phyloP scores from a whole-genome alignment of 495 filamentous ascomycete species.

The Elasticomyces elasticus region DNA sequence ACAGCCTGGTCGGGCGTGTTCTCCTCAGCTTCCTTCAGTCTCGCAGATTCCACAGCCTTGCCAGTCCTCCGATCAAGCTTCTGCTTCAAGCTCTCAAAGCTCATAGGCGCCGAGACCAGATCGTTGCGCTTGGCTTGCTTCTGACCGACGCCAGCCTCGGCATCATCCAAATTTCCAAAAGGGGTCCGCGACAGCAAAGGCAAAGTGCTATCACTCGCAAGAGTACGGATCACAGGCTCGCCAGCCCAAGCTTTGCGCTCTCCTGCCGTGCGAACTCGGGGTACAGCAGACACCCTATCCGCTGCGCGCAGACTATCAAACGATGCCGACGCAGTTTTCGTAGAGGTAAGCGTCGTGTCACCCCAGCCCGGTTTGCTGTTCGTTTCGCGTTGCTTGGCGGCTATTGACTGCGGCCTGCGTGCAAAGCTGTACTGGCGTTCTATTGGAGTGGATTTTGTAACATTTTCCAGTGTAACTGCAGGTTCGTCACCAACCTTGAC shows the following conservation, averaged over 20 bases:
- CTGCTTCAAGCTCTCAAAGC: too few relatives aligned
- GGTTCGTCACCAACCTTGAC: too few relatives aligned
- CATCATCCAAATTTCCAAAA: too few relatives aligned
- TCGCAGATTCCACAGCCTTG: too few relatives aligned
- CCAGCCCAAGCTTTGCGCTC: conserved; percentile 1
- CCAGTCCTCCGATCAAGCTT: too few relatives aligned
- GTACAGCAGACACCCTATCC: not conserved
- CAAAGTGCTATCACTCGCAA: too few relatives aligned
- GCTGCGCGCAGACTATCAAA: not conserved
- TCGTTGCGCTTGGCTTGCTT: not conserved
- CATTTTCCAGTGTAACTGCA: too few relatives aligned
- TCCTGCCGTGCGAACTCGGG: not conserved
- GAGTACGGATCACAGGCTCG: not conserved
- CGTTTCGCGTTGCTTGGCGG: not conserved
- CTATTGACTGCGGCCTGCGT: not conserved
- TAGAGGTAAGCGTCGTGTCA: not conserved
- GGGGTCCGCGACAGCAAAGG: too few relatives aligned
- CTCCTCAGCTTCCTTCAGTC: too few relatives aligned
- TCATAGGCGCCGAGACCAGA: too few relatives aligned
- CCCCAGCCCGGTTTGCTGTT: conserved; percentile 1
- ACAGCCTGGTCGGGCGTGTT: too few relatives aligned
- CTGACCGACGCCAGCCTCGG: not conserved
- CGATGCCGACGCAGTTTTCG: not conserved
- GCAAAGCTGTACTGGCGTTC: not conserved
- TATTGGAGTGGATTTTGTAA: too few relatives aligned